Evolutionary conservation across 208 protist genomes (phyloP), one percentile per base, ranked within the genome.

Genomic region (Zelonia costaricensis): DNA sequence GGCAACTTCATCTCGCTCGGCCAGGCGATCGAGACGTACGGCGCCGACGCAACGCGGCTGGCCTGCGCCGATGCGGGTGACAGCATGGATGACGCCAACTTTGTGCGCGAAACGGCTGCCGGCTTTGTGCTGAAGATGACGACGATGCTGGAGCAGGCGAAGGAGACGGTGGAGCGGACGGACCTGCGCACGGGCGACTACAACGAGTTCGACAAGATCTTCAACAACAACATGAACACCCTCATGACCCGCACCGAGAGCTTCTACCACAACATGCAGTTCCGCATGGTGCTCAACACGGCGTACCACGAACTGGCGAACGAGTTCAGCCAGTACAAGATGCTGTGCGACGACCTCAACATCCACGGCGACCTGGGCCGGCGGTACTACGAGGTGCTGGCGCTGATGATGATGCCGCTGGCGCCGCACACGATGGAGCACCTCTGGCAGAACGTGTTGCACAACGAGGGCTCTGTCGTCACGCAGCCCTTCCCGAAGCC

Each of bases 1-100:
- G 99, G 99, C 40, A 99, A 99, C 84, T 99, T 99, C 84, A 84
- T 99, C 46, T 99, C 98, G 13, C 56, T 99, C 38, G 22, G 58
- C 13, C 76, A 98, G 53, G 84, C 82, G 7, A 80, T 97, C 30
- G 75, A 96, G 20, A 66, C 62, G 15, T 98, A 94, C 68, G 78
- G 78, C 30, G 82, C 93, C 33, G 95, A 98, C 65, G 94, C 89
- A 9, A 99, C 95, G 44, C 90, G 99, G 43, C 80, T 99, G 22
- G 93, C 96, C 28, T 96, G 99, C 16, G 99, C 99, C 25, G 98
- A 99, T 74, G 92, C 98, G 40, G 99, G 99, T 62, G 99, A 99
- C 83, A 88, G 69, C 20, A 62, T 98, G 31, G 97, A 99, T 45
- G 99, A 99, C 76, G 98, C 99, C 40, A 99, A 99, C 82, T 99